Base-by-base conservation (phyloP, 1,284 basidiomycete species). In the Trichosporon coremiiforme region DNA sequence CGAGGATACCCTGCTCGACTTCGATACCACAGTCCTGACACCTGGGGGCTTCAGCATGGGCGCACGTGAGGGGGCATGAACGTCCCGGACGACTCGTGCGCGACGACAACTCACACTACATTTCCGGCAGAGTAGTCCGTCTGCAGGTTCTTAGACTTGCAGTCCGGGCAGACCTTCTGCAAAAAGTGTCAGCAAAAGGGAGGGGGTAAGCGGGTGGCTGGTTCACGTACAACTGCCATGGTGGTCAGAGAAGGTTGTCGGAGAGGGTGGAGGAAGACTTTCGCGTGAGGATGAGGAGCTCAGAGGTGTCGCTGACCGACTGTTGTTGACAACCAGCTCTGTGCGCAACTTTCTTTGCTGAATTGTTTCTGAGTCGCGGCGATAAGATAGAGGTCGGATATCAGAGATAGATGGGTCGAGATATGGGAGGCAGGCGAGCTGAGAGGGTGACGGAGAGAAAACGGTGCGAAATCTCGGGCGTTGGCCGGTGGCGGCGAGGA, bases 1-100 rank as follows among this genome's bases (percentile, higher is more conserved):
- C 94, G 74, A 99, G 96, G 8, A 92, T 90, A 78, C 94, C 95
- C 84, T 98, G 93, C 82, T 98, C 95, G 13, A 97, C 87, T 17
- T 98, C 94, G 12, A 90, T 91, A 67, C 93, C 93, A 77, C 94
- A 97, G 74, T 87, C 85, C 2, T 90, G 87, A 78, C 94, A 97
- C 78, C 82, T 82, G 68, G 25, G n/a, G 0, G 0, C 41, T 50
- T 70, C 36, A 70, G 66, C 64, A 13, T 7, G 9, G 38, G 7
- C 22, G 31, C 15, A 10, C 47, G n/a, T 45, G 41, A 45, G 15
- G 41, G 41, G 15, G 41, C 41, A 45, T 45, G 41, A 7, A 10
- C 41, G 41, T 45, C 15, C 17, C 41, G 17, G 41, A 45, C 3
- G 29, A 12, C 29, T 22, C 8, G n/a, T 10, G 47, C 15, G 20